Evolutionary conservation across 2,329 filamentous ascomycete species (phyloP).

Genomic region (Talaromyces sp.): DNA sequence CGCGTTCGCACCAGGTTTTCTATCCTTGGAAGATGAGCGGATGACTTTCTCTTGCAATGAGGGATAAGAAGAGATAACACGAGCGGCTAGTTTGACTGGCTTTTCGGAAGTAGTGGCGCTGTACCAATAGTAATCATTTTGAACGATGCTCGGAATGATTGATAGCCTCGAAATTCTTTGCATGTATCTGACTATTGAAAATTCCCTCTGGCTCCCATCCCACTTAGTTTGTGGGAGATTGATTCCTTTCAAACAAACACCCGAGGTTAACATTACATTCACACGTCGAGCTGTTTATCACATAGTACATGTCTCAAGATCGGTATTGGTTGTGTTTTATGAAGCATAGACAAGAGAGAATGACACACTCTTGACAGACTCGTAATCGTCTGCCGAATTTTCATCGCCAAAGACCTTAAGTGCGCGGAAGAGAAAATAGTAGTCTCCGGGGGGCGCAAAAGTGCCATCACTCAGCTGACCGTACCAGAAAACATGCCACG

Average conservation of each 20-base stretch:
- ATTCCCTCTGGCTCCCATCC: too few relatives aligned
- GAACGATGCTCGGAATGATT: too few relatives aligned
- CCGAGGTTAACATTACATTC: neutral
- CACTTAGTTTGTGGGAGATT: too few relatives aligned
- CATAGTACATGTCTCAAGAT: neutral
- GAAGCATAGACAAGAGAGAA: conserved; percentile 21
- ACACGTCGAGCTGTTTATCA: neutral
- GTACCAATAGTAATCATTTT: too few relatives aligned
- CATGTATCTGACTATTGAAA: too few relatives aligned
- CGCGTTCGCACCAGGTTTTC: neutral
- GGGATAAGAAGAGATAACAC: neutral
- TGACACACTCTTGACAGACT: conserved; percentile 24
- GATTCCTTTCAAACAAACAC: too few relatives aligned
- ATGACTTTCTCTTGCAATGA: neutral
- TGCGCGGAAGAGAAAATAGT: conserved; percentile 28
- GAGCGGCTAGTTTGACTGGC: neutral
- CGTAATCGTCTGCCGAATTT: conserved; percentile 25
- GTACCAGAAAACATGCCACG: conserved; percentile 10
- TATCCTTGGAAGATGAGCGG: neutral
- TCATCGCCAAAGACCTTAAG: conserved; percentile 30
- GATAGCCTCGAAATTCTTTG: too few relatives aligned
- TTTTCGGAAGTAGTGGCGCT: neutral
- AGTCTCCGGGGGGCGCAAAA: conserved; percentile 27
- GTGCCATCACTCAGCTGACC: conserved; percentile 28
- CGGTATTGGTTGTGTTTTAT: neutral